Percentiles rank a stretch among this genome's conserved stretches.
These are phyloP conservation scores for Xylariales sp. DNA, from an alignment of 2,329 filamentous ascomycete species.

Conservation along the genomic window DNA sequence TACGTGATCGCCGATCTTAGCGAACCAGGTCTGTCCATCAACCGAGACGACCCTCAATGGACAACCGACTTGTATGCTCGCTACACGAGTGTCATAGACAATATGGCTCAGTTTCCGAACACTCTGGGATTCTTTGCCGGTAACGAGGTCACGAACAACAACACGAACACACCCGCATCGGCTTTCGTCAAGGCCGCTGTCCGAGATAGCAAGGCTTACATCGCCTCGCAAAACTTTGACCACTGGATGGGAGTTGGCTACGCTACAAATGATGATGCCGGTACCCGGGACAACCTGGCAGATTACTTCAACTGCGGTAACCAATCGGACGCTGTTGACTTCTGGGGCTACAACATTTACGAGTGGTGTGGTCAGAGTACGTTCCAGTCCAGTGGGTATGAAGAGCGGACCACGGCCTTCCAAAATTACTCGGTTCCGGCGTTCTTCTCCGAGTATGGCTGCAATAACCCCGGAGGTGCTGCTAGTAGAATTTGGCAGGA, in stretches of 20 bases:
- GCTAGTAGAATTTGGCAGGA: slow-evolving; percentile 64
- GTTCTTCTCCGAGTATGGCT: slow-evolving; percentile 78
- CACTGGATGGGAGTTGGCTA: slow-evolving; percentile 67
- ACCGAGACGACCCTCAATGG: slow-evolving; percentile 61
- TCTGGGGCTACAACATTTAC: slow-evolving; percentile 83
- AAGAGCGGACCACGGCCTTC: slow-evolving; percentile 64
- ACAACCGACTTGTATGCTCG: slow-evolving; percentile 62
- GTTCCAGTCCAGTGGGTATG: slow-evolving; percentile 60
- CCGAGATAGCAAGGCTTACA: slow-evolving; percentile 72
- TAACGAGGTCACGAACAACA: slow-evolving; percentile 70
- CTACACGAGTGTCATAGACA: slow-evolving; percentile 66
- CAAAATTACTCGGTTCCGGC: slow-evolving; percentile 64
- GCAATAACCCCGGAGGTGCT: slow-evolving; percentile 47
- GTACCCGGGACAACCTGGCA: slow-evolving; percentile 61
- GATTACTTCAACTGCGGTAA: slow-evolving; percentile 70
- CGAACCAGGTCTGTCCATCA: slow-evolving; percentile 62
- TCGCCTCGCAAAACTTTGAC: slow-evolving; percentile 59
- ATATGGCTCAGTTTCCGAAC: slow-evolving; percentile 63
- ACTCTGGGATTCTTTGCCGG: slow-evolving; percentile 74
- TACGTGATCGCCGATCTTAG: slow-evolving; percentile 71
- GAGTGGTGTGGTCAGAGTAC: slow-evolving; percentile 69
- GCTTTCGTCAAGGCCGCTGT: slow-evolving; percentile 76
- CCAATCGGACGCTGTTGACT: slow-evolving; percentile 57
- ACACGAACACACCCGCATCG: slow-evolving; percentile 66
- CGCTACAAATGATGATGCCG: slow-evolving; percentile 68